A percentile compares a stretch with the other conserved stretches of the same genome.
These are phyloP conservation scores for Trichosporon sp. DNA, from an alignment of 1,284 basidiomycete genomes.

Conservation along the genomic window DNA sequence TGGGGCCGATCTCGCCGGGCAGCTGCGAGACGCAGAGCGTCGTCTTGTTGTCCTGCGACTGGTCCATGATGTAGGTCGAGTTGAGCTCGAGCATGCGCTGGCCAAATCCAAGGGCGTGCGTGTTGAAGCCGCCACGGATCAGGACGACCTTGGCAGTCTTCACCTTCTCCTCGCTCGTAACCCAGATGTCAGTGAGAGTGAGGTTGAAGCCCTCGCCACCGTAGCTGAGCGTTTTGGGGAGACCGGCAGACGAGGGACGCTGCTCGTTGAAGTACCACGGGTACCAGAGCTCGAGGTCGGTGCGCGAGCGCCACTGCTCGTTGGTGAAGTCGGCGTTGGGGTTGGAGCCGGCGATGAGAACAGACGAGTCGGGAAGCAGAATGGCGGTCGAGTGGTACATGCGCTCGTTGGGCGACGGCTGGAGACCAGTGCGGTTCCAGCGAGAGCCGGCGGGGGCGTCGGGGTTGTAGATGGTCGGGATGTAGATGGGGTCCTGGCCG, in stretches of 20 bases:
- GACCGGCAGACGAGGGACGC: constrained; percentile 63
- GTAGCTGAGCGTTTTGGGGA: constrained; percentile 58
- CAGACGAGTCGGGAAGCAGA: constrained; percentile 81
- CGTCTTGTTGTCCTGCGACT: constrained; percentile 65
- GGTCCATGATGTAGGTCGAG: constrained; percentile 78
- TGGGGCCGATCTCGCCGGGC: constrained; percentile 66
- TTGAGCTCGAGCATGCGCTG: constrained; percentile 66
- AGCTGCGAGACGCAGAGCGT: constrained; percentile 76
- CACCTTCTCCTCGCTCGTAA: constrained; percentile 55
- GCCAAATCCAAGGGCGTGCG: constrained; percentile 76
- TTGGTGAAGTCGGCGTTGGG: constrained; percentile 76
- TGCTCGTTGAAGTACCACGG: constrained; percentile 63
- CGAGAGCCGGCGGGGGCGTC: constrained; percentile 65
- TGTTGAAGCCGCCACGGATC: constrained; percentile 87
- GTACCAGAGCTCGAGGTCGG: constrained; percentile 55
- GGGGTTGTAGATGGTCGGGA: constrained; percentile 65
- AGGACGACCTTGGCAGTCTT: constrained; percentile 69
- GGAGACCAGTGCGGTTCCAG: constrained; percentile 70
- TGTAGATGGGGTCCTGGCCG: constrained; percentile 55
- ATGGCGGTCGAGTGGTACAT: constrained; percentile 89
- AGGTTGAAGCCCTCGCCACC: constrained; percentile 84
- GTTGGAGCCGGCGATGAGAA: constrained; percentile 88
- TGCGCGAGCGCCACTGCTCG: constrained; percentile 53
- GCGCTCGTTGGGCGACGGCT: constrained; percentile 67
- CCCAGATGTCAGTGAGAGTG: constrained; percentile 60